Conservation (phyloP, 2,329 filamentous ascomycete genomes). For the Mariannaea sp. region DNA sequence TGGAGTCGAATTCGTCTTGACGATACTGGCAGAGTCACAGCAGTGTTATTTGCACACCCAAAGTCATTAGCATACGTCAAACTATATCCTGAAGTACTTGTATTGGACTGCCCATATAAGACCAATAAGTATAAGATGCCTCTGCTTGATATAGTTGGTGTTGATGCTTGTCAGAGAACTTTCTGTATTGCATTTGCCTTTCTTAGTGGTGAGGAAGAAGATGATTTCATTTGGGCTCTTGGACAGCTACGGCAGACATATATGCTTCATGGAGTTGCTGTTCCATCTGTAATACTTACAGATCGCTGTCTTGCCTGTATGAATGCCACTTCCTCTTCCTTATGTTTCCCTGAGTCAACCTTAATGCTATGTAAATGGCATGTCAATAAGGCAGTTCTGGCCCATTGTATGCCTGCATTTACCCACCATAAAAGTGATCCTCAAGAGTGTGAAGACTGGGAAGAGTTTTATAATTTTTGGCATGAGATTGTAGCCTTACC, state of each 20-base stretch:
- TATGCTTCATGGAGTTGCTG: neutral
- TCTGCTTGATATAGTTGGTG: too few species aligned
- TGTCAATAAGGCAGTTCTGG: conserved; percentile 3
- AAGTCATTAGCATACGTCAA: conserved; percentile 27
- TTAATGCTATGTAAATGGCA: conserved; percentile 19
- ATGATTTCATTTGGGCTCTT: neutral
- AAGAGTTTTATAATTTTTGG: conserved; percentile 29
- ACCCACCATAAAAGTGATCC: neutral
- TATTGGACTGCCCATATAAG: conserved; percentile 26
- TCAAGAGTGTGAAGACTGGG: conserved; percentile 11
- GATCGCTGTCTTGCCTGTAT: neutral
- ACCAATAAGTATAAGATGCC: neutral
- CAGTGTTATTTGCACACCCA: too few species aligned
- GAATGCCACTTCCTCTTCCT: conserved; percentile 11
- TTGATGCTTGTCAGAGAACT: too few species aligned
- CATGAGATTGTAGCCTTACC: conserved; percentile 28
- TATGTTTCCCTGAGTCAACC: conserved; percentile 19
- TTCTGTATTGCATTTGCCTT: neutral
- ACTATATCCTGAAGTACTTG: conserved; percentile 21
- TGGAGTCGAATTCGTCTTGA: conserved; percentile 25
- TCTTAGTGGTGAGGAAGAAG: neutral
- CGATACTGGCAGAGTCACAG: conserved; percentile 21
- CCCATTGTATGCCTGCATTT: neutral
- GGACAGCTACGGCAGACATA: neutral
- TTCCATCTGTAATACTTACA: neutral